Evolutionary conservation across 2,329 filamentous ascomycete species (phyloP).

Genomic region (Colletotrichum salicis): DNA sequence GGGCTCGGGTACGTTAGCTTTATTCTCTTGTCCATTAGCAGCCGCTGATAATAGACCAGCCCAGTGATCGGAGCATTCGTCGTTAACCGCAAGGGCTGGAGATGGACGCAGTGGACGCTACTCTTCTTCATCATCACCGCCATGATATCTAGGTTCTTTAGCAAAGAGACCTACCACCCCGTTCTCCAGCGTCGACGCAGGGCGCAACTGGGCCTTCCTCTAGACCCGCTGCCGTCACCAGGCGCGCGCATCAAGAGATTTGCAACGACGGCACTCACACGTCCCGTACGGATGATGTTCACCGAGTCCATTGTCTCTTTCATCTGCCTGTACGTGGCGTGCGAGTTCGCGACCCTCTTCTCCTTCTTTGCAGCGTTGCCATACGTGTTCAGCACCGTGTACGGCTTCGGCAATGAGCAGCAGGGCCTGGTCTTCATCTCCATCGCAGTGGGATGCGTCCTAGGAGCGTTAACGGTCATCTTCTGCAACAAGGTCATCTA

Average conservation of each 20-base stretch:
- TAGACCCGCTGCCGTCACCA: conserved; percentile 41
- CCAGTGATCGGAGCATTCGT: conserved; percentile 63
- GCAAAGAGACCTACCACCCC: conserved; percentile 67
- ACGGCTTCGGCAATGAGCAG: conserved; percentile 56
- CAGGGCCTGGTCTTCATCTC: conserved; percentile 57
- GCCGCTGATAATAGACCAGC: too few species aligned
- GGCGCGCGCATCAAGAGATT: conserved; percentile 41
- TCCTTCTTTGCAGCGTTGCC: conserved; percentile 64
- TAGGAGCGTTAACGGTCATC: conserved; percentile 54
- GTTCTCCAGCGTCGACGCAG: conserved; percentile 53
- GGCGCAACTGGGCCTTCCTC: conserved; percentile 46
- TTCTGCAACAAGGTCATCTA: conserved; percentile 57
- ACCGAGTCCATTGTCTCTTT: conserved; percentile 72
- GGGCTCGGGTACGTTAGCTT: conserved; percentile 60
- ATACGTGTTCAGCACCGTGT: conserved; percentile 57
- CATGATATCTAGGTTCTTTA: conserved; percentile 49
- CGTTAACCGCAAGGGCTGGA: conserved; percentile 57
- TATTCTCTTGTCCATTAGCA: too few species aligned
- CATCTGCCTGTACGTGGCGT: conserved; percentile 60
- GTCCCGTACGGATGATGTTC: conserved; percentile 68
- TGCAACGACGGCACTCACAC: conserved; percentile 54
- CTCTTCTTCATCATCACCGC: conserved; percentile 56
- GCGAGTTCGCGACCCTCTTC: conserved; percentile 63
- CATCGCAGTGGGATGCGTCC: conserved; percentile 56
- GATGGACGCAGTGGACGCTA: conserved; percentile 64